Conservation (phyloP, 768 basidiomycete species). For the Bullera alba region DNA sequence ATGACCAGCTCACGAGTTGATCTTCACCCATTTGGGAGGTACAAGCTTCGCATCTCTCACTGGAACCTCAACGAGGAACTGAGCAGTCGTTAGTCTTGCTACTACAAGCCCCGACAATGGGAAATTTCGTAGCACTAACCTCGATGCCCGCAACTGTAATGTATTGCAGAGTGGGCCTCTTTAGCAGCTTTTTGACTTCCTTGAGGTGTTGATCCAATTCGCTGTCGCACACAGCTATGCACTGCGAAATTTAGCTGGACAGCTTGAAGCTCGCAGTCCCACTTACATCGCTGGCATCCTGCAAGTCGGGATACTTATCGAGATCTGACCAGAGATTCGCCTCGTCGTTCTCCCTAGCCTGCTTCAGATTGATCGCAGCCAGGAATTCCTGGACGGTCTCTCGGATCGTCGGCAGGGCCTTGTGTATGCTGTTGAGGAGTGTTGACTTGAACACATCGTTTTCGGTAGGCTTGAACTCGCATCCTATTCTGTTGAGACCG, state of each 20-base stretch:
- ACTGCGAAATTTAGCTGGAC: constrained; percentile 48
- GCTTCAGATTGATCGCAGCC: constrained; percentile 55
- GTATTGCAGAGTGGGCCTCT: constrained; percentile 67
- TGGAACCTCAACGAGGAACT: constrained; percentile 77
- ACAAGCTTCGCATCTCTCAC: constrained; percentile 48
- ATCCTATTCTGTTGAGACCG: constrained; percentile 65
- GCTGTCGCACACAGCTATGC: constrained; percentile 59
- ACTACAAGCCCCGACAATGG: too few species aligned
- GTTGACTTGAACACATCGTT: constrained; percentile 58
- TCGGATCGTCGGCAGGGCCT: constrained; percentile 60
- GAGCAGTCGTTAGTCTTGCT: not conserved
- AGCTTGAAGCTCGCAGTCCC: not conserved
- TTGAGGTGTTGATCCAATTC: constrained; percentile 70
- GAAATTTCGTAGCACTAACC: constrained; percentile 54
- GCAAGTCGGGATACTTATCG: constrained; percentile 55
- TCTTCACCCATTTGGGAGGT: constrained; percentile 46
- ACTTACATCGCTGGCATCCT: constrained; percentile 58
- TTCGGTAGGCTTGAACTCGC: constrained; percentile 52
- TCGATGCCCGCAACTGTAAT: constrained; percentile 62
- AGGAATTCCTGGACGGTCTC: constrained; percentile 55
- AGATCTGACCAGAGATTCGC: constrained; percentile 62
- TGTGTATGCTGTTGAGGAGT: constrained; percentile 65
- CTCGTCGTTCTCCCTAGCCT: constrained; percentile 62
- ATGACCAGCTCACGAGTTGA: constrained; percentile 49
- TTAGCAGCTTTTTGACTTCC: constrained; percentile 63